These are phyloP conservation scores for Talaromyces sp. DNA, from an alignment of 2,329 filamentous ascomycete species.

Conservation along the genomic window DNA sequence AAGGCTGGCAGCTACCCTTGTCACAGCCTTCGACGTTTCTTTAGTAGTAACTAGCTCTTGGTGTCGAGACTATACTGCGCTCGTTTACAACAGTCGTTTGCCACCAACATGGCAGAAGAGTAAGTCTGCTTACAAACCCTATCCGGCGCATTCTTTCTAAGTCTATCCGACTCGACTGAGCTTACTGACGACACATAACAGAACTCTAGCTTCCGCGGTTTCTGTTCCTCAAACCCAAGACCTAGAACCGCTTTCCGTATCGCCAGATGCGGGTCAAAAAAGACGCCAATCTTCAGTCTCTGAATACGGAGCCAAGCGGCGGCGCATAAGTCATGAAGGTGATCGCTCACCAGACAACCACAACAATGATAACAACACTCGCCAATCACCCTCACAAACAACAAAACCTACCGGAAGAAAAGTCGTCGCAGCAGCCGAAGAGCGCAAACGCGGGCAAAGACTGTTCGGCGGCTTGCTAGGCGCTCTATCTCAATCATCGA, in stretches of 20 bases:
- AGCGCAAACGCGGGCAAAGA: conserved; percentile 78
- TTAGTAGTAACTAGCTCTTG: background rate
- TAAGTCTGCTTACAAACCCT: conserved; percentile 16
- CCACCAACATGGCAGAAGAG: conserved; percentile 26
- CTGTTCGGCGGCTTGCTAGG: conserved; percentile 80
- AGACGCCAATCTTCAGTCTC: conserved; percentile 54
- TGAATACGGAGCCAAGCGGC: conserved; percentile 53
- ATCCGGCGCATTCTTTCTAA: background rate
- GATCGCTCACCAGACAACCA: conserved; percentile 22
- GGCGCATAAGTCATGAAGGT: conserved; percentile 43
- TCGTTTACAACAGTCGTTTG: background rate
- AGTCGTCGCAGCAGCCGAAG: conserved; percentile 60
- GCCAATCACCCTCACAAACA: conserved; percentile 21
- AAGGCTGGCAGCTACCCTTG: background rate
- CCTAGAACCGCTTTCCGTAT: conserved; percentile 23
- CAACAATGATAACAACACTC: background rate
- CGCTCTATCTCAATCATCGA: conserved; percentile 71
- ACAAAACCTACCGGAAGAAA: conserved; percentile 22
- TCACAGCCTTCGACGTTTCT: background rate
- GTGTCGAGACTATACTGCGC: background rate
- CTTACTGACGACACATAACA: conserved; percentile 21
- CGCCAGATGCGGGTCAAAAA: conserved; percentile 42
- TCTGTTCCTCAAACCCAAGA: conserved; percentile 45
- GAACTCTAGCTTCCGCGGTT: conserved; percentile 53
- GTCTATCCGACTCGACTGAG: background rate